Base-by-base conservation (phyloP, 176 grass and related monocot genomes). In the Areca catechu region DNA sequence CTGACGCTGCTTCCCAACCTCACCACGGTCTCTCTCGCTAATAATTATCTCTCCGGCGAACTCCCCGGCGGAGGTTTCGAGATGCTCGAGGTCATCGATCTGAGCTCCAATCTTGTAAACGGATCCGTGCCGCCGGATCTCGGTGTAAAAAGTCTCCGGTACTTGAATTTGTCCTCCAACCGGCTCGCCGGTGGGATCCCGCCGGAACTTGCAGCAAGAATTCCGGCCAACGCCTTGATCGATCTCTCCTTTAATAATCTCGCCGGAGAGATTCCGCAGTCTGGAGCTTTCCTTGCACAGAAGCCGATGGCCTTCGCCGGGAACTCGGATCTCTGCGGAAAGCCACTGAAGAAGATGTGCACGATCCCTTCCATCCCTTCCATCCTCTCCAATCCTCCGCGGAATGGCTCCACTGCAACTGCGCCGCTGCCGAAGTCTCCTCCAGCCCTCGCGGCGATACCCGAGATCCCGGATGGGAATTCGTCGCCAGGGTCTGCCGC, bases 171-270 rank as follows among this genome's bases (percentile, higher is more conserved):
- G 24, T 98, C 93, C 1, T 67, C 66, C 5, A 98, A 98, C 84
- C 76, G 71, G 22, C 61, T 98, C 49, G 48, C 76, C 17, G 93
- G 84, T 6, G 64, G 10, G 57, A 85, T 98, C 54, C 88, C 93
- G 10, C 24, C 57, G 3, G 88, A 80, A 52, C 54, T 88, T 66
- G 93, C 77, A 52, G 66, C 73, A 20, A 51, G 16, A 23, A 73
- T 98, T 66, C 83, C 73, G 29, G 51, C 56, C 68, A 92, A 85
- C 15, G 75, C 89, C 58, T 83, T 63, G 58, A 57, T 98, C 22
- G 93, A 98, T 56, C 71, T 98, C 1, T 79, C 84, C 37, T 83
- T 73, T 78, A 98, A 98, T 61, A 85, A 88, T 24, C 78, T 98
- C 73, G 85, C 77, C n/a, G 93, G 93, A 27, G 53, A 62, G 49